Conservation (phyloP, 192 early-diverging fungal species). For the Pilobolus umbonatus region DNA sequence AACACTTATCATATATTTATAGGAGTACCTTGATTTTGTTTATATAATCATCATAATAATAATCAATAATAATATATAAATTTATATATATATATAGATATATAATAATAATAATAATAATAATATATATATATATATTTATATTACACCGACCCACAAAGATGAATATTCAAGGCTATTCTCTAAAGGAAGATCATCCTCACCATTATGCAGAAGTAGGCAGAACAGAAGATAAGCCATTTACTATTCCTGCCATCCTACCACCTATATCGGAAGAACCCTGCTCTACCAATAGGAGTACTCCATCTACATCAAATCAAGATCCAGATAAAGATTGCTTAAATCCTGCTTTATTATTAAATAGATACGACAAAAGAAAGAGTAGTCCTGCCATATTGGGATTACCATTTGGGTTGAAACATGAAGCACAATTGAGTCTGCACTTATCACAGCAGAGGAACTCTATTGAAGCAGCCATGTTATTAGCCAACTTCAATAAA, state of each 20-base stretch:
- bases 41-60: too few species aligned
- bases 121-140: too few species aligned
- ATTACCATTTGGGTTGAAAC: slow-evolving; percentile 17
- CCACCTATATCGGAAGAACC: slow-evolving; percentile 2
- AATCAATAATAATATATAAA: too few species aligned
- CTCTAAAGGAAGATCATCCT: not conserved
- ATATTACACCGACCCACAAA: too few species aligned
- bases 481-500: slow-evolving; percentile 30
- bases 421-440: slow-evolving; percentile 18
- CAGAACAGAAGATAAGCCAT: too few species aligned
- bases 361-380: slow-evolving; percentile 30
- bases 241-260: slow-evolving; percentile 11
- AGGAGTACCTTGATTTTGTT: too few species aligned
- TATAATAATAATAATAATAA: too few species aligned
- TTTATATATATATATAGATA: too few species aligned
- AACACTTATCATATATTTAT: not conserved
- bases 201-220: slow-evolving; percentile 11
- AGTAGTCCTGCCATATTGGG: slow-evolving; percentile 34
- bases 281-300: not conserved
- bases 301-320: not conserved
- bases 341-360: slow-evolving; percentile 20
- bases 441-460: slow-evolving; percentile 32
- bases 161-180: slow-evolving; percentile 26
- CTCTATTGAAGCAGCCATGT: slow-evolving; percentile 38
- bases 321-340: not conserved